Evolutionary conservation across 768 basidiomycete genomes (phyloP).

Genomic region (Melanogaster broomeanus): DNA sequence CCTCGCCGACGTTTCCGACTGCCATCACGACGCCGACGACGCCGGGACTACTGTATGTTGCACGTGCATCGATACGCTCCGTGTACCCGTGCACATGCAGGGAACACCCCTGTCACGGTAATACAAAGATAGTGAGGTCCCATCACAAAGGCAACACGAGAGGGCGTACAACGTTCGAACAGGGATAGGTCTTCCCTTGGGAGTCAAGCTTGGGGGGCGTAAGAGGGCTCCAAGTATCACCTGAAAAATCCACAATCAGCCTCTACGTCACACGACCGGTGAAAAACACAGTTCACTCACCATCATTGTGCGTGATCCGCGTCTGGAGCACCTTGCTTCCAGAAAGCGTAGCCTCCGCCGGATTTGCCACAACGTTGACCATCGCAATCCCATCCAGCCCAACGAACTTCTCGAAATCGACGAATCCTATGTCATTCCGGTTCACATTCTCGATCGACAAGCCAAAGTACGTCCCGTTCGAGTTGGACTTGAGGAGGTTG

Average conservation of each 20-base stretch:
- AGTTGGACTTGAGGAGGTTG: constrained; percentile 93
- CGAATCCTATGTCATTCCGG: constrained; percentile 83
- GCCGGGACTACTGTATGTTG: constrained; percentile 92
- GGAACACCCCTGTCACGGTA: constrained; percentile 76
- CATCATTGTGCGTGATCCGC: constrained; percentile 96
- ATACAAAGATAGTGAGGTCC: constrained; percentile 1
- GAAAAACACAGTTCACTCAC: constrained; percentile 40
- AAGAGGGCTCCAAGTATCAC: constrained; percentile 85
- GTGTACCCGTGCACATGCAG: constrained; percentile 97
- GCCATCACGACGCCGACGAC: constrained; percentile 93
- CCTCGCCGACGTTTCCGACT: constrained; percentile 93
- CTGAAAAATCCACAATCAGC: constrained; percentile 37
- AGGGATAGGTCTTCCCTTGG: constrained; percentile 68
- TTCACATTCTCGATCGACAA: constrained; percentile 87
- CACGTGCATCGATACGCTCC: constrained; percentile 84
- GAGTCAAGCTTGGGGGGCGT: constrained; percentile 77
- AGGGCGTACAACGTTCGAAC: constrained; percentile 59
- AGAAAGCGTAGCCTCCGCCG: constrained; percentile 69
- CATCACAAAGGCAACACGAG: neutral
- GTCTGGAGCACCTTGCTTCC: constrained; percentile 78
- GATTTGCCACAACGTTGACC: constrained; percentile 86
- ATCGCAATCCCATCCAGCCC: constrained; percentile 96
- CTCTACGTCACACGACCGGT: neutral
- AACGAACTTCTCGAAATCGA: constrained; percentile 97
- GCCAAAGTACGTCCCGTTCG: constrained; percentile 96